These are phyloP conservation scores for Cadophora malorum DNA, from an alignment of 2,329 filamentous ascomycete species.

Conservation along the genomic window DNA sequence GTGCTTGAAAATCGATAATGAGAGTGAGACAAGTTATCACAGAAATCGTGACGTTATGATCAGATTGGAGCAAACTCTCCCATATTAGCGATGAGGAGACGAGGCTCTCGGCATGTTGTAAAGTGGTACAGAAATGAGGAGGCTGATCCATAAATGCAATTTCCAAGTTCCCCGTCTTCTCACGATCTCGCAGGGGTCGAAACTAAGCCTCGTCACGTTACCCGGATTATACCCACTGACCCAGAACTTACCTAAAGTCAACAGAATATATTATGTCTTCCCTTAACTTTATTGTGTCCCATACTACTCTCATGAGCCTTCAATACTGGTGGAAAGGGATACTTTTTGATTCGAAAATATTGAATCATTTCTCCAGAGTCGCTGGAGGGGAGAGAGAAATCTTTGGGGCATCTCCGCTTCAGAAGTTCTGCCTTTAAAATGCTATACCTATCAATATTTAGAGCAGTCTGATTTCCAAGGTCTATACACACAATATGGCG, in stretches of 20 bases:
- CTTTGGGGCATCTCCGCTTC: background rate
- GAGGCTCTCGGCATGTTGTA: constrained; percentile 24
- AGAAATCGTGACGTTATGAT: constrained; percentile 14
- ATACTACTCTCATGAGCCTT: no score
- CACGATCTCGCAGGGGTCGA: background rate
- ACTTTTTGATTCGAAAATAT: no score
- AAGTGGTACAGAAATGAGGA: constrained; percentile 3
- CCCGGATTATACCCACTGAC: background rate
- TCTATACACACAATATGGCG: no score
- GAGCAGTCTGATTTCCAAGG: background rate
- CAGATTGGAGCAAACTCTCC: constrained; percentile 24
- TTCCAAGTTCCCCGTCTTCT: constrained; percentile 13
- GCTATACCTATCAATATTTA: background rate
- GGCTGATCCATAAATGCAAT: constrained; percentile 15
- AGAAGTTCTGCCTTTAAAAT: background rate
- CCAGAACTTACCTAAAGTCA: background rate
- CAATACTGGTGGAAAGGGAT: no score
- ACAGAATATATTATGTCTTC: no score
- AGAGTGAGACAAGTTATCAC: background rate
- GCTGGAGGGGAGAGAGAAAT: background rate
- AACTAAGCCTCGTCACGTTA: constrained; percentile 23
- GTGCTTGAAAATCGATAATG: background rate
- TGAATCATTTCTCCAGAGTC: no score
- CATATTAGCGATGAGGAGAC: constrained; percentile 30
- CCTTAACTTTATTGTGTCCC: no score